Evolutionary conservation across 176 grass and related monocot species (phyloP).

Genomic region (Aechmea fasciata): DNA sequence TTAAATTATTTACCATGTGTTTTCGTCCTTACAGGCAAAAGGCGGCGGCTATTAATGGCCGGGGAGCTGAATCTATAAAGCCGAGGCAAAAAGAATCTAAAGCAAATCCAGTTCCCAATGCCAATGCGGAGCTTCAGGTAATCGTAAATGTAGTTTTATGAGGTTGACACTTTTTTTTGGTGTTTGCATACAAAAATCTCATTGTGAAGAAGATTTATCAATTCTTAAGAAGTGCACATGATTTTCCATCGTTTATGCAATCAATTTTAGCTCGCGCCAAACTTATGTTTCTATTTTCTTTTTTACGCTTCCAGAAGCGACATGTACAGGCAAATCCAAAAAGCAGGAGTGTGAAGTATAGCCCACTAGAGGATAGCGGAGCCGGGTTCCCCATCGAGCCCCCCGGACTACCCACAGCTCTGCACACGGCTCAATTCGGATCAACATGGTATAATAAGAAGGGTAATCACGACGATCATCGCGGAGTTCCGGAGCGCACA

Average conservation of each 20-base stretch:
- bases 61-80: constrained; percentile 43
- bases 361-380: constrained; percentile 32
- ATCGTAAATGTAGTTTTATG: constrained; percentile 6
- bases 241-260: too few relatives aligned
- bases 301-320: constrained; percentile 30
- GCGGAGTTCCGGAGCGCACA: constrained; percentile 10
- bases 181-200: constrained; percentile 3
- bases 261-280: too few relatives aligned
- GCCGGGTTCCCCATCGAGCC: constrained; percentile 39
- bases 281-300: neutral
- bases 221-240: too few relatives aligned
- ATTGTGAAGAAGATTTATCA: neutral
- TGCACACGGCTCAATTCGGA: constrained; percentile 23
- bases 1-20: neutral
- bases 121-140: constrained; percentile 45
- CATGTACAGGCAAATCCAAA: constrained; percentile 44
- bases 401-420: constrained; percentile 5
- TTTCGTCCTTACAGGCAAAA: constrained; percentile 40
- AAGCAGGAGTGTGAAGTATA: constrained; percentile 39
- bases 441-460: constrained; percentile 22
- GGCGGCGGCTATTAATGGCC: constrained; percentile 26
- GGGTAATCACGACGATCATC: constrained; percentile 16
- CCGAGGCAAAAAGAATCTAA: constrained; percentile 44
- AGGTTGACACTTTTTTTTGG: neutral
- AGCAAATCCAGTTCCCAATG: constrained; percentile 26